Evolutionary conservation across 2,329 filamentous ascomycete genomes (phyloP).

Genomic region (Alternaria metachromatica): DNA sequence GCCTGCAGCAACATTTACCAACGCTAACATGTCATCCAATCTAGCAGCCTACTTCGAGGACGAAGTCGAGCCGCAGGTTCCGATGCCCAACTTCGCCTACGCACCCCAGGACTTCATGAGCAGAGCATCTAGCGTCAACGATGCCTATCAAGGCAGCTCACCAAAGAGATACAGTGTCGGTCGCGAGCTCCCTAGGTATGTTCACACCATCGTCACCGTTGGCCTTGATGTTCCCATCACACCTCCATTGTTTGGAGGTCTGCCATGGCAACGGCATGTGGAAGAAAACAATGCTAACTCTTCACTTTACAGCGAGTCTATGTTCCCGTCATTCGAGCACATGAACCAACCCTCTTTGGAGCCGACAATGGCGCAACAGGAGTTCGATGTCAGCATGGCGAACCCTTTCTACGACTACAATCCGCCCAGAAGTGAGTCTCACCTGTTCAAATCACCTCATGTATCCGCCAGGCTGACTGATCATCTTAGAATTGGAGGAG

Average conservation of each 20-base stretch:
- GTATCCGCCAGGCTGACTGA: neutral
- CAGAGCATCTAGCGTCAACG: neutral
- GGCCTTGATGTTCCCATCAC: constrained; percentile 1
- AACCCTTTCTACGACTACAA: neutral
- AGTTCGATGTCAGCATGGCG: neutral
- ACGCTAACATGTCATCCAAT: neutral
- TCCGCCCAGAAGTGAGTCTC: neutral
- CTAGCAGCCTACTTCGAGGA: neutral
- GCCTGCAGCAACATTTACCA: neutral
- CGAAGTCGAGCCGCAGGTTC: neutral
- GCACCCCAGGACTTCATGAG: neutral
- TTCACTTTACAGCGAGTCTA: neutral
- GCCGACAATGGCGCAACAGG: neutral
- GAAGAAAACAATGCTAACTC: neutral
- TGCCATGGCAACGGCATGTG: constrained; percentile 15
- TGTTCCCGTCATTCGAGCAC: neutral
- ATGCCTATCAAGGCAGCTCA: constrained; percentile 5
- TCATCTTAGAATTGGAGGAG: neutral
- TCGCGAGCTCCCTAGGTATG: neutral
- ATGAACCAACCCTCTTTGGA: neutral
- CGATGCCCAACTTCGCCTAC: neutral
- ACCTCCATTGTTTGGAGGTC: constrained; percentile 19
- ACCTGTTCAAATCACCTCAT: neutral
- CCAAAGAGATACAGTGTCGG: constrained; percentile 3
- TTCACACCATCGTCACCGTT: neutral